These are phyloP conservation scores for Sutorius eximius DNA, from an alignment of 1,284 basidiomycete genomes.

Conservation along the genomic window DNA sequence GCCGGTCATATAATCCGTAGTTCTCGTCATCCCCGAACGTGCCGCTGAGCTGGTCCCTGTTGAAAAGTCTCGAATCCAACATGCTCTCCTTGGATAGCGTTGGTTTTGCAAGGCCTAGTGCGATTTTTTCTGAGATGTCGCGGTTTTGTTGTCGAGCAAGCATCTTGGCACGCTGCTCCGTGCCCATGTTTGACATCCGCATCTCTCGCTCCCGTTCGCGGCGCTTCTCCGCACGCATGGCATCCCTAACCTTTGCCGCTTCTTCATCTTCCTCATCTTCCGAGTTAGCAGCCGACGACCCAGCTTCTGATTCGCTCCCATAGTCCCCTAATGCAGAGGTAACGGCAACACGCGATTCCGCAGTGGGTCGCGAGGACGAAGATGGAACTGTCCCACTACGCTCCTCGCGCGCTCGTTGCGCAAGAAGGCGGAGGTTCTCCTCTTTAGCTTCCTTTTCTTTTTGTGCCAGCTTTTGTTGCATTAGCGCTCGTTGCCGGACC, in stretches of 20 bases:
- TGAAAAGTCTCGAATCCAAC: conserved; percentile 96
- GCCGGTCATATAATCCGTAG: conserved; percentile 93
- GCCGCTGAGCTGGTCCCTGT: conserved; percentile 83
- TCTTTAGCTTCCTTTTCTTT: conserved; percentile 97
- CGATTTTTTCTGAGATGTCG: conserved; percentile 99
- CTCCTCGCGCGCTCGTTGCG: conserved; percentile 94
- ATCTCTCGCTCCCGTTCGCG: conserved; percentile 95
- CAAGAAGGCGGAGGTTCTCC: conserved; percentile 91
- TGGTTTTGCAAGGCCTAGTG: conserved; percentile 95
- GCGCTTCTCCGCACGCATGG: conserved; percentile 90
- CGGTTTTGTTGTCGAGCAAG: conserved; percentile 95
- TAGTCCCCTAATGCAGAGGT: conserved; percentile 82
- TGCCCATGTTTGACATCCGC: conserved; percentile 99
- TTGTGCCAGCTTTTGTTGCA: conserved; percentile 97
- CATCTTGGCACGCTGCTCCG: conserved; percentile 94
- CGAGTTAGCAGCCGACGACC: conserved; percentile 45
- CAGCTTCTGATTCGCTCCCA: conserved; percentile 70
- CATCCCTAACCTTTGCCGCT: conserved; percentile 82
- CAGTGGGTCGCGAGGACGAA: conserved; percentile 52
- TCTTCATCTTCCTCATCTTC: conserved; percentile 75
- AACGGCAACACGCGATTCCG: conserved; percentile 64
- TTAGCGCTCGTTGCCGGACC: conserved; percentile 91
- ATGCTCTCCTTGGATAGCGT: conserved; percentile 93
- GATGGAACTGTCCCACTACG: conserved; percentile 74
- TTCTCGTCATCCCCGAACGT: conserved; percentile 90